phyloP scores from a whole-genome alignment of 352 stramenopile species.

The Phytophthora syringae region DNA sequence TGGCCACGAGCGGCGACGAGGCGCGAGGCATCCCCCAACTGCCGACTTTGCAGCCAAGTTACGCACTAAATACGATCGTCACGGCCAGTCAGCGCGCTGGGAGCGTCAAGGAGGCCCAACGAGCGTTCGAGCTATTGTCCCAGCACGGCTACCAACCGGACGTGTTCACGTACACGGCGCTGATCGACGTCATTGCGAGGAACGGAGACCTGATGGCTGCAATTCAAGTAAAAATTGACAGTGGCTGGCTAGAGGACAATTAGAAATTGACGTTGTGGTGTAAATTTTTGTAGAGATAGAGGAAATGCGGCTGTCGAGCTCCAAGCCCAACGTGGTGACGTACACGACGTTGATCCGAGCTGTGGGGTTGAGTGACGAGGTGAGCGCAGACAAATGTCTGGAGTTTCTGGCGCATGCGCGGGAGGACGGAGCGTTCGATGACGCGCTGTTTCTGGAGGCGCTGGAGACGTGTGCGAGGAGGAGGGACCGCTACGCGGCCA shows the following conservation, averaged over 20 bases:
- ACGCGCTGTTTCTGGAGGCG: constrained; percentile 65
- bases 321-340: constrained; percentile 77
- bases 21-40: constrained; percentile 48
- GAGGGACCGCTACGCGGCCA: constrained; percentile 43
- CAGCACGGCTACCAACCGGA: constrained; percentile 67
- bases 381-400: constrained; percentile 47
- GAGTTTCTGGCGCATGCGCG: constrained; percentile 55
- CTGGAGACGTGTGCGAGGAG: constrained; percentile 58
- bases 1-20: constrained; percentile 53
- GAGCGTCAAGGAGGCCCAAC: constrained; percentile 58
- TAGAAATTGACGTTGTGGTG: constrained; percentile 4
- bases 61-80: constrained; percentile 83
- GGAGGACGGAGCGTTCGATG: constrained; percentile 62
- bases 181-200: constrained; percentile 77
- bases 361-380: constrained; percentile 44
- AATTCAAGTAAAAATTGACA: constrained; percentile 41
- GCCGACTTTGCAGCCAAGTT: constrained; percentile 60
- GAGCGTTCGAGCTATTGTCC: constrained; percentile 62
- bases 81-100: constrained; percentile 75
- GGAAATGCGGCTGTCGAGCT: constrained; percentile 63
- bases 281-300: constrained; percentile 53
- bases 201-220: constrained; percentile 51
- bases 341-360: constrained; percentile 75
- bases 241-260: no score
- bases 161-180: constrained; percentile 83